These are phyloP conservation scores for Tilletia setariae DNA, from an alignment of 1,284 basidiomycete genomes.

Conservation along the genomic window DNA sequence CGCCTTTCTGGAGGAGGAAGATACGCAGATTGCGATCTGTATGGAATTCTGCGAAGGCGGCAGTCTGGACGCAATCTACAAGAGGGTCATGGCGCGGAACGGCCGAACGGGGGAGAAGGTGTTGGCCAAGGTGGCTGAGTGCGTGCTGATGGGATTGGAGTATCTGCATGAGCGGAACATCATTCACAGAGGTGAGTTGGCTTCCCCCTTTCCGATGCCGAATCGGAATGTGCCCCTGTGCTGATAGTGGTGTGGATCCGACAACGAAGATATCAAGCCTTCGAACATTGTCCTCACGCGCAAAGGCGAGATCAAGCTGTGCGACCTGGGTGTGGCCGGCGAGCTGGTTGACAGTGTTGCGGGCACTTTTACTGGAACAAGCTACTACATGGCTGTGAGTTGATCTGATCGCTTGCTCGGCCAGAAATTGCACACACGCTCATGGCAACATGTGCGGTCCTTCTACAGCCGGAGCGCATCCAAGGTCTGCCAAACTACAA, in stretches of 20 bases:
- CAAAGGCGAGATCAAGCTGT: constrained; percentile 82
- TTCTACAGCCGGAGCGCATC: constrained; percentile 79
- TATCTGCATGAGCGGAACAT: constrained; percentile 88
- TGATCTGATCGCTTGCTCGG: background rate
- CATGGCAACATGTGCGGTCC: too few relatives aligned
- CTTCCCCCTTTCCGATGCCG: background rate
- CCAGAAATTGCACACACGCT: too few relatives aligned
- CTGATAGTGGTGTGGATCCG: too few relatives aligned
- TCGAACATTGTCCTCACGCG: constrained; percentile 86
- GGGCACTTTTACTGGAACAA: constrained; percentile 92
- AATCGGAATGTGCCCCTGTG: background rate
- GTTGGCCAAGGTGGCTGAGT: constrained; percentile 83
- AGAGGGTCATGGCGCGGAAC: constrained; percentile 72
- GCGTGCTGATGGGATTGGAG: constrained; percentile 83
- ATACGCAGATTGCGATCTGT: constrained; percentile 88
- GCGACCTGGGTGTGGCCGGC: constrained; percentile 95
- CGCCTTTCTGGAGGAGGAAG: constrained; percentile 87
- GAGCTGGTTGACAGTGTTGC: constrained; percentile 87
- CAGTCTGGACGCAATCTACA: constrained; percentile 76
- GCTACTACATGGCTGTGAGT: constrained; percentile 94
- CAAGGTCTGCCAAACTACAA: constrained; percentile 76
- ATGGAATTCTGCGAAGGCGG: constrained; percentile 91
- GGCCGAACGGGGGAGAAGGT: constrained; percentile 87
- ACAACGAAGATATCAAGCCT: constrained; percentile 94
- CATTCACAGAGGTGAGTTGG: constrained; percentile 69